Evolutionary conservation across 495 filamentous ascomycete genomes (phyloP).

Genomic region (Astrothelium subdiscretum): DNA sequence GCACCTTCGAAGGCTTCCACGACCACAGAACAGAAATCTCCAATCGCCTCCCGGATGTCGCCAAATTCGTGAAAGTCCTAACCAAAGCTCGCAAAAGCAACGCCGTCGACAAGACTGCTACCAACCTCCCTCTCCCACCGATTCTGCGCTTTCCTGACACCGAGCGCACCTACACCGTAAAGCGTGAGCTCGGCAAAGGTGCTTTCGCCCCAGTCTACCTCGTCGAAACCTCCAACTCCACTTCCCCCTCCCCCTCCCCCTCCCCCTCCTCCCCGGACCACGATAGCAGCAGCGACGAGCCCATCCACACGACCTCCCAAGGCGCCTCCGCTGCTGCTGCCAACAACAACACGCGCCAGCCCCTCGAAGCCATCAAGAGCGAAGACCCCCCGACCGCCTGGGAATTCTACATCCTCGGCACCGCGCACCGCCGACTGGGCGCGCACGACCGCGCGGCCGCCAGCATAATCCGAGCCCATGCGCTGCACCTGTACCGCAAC

Average conservation of each 20-base stretch:
- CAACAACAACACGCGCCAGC: constrained; percentile 34
- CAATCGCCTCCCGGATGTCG: constrained; percentile 59
- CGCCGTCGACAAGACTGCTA: constrained; percentile 45
- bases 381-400: constrained; percentile 79
- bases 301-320: constrained; percentile 21
- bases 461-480: constrained; percentile 68
- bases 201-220: constrained; percentile 94
- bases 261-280: no score
- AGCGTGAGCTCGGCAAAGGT: constrained; percentile 80
- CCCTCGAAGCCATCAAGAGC: constrained; percentile 82
- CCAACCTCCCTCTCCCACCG: constrained; percentile 43
- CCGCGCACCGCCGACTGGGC: constrained; percentile 61
- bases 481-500: constrained; percentile 76
- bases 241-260: no score
- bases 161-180: constrained; percentile 57
- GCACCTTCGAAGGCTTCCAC: constrained; percentile 64
- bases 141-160: constrained; percentile 55
- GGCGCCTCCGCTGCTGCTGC: constrained; percentile 41
- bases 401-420: constrained; percentile 95
- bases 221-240: constrained; percentile 49
- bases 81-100: constrained; percentile 46
- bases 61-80: constrained; percentile 60
- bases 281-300: constrained; percentile 29
- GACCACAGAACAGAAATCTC: constrained; percentile 47
- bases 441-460: constrained; percentile 51